Base-by-base conservation (phyloP, 2,329 filamentous ascomycete genomes). In the Cladosporium phlei region DNA sequence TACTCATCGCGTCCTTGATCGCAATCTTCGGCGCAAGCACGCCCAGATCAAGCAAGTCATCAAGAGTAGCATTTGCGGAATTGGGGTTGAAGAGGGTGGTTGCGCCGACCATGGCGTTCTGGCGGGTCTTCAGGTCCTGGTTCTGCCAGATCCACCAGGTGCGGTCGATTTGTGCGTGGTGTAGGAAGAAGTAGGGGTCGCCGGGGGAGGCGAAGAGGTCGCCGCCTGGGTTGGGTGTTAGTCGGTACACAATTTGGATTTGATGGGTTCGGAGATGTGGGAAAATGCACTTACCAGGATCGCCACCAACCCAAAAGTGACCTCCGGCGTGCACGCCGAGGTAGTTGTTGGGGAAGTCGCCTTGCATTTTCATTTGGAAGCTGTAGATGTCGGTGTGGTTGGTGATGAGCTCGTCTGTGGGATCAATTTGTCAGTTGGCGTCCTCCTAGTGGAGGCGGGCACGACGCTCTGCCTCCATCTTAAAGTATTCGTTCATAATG, bases 401-500 rank as follows among this genome's bases (percentile, higher is more conserved):
- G 37, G 35, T 48, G 40, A 61, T 58, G 8, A 59, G 40, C 9
- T 51, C 46, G 14, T 47, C 42, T 45, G 12, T 17, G 10, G 2
- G 11, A 4, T 11, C 10, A 16, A 27, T 5, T 14, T 14, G 30
- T 45, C 17, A 45, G 21, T 22, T n/a, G n/a, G n/a, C n/a, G n/a
- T n/a, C n/a, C n/a, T n/a, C n/a, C n/a, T n/a, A n/a, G n/a, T n/a
- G n/a, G n/a, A n/a, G n/a, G n/a, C n/a, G n/a, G n/a, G n/a, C n/a
- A n/a, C n/a, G n/a, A 49, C 89, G 80, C 59, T 95, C 88, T 49
- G 86, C 85, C 67, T 95, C 87, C 20, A 83, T 83, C 64, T 88
- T 83, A 67, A 94, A 91, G 68, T 85, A 95, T 66, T 86, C 84
- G 58, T 87, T 80, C 53, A 89, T 81, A 63, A 97, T 88, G 59